These are phyloP conservation scores for Aegilops umbellulata DNA, from an alignment of 176 grass and related monocot genomes.

Conservation along the genomic window DNA sequence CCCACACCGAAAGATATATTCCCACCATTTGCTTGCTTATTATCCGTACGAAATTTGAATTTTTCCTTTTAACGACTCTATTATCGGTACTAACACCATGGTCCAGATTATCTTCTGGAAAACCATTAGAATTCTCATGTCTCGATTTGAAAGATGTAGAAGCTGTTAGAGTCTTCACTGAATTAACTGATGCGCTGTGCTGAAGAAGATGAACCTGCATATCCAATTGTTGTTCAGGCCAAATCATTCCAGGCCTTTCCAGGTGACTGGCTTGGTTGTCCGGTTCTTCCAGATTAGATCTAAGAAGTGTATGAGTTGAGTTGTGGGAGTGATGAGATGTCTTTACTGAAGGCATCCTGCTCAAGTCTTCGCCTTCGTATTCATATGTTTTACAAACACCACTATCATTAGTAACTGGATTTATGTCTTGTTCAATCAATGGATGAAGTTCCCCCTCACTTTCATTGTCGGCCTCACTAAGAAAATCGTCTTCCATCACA, in stretches of 20 bases:
- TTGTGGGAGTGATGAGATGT: constrained; percentile 25
- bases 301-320: constrained; percentile 6
- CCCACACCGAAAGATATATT: constrained; percentile 80
- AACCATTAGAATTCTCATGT: constrained; percentile 22
- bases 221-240: constrained; percentile 62
- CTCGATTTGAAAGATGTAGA: constrained; percentile 39
- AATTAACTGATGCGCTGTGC: background rate
- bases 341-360: constrained; percentile 12
- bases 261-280: constrained; percentile 27
- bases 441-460: constrained; percentile 49
- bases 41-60: constrained; percentile 60
- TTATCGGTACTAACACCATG: constrained; percentile 9
- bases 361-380: constrained; percentile 1
- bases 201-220: constrained; percentile 30
- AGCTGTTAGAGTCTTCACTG: background rate
- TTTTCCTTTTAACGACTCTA: constrained; percentile 40
- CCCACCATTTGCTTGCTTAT: constrained; percentile 98
- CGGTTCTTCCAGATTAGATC: background rate
- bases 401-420: constrained; percentile 10
- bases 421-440: constrained; percentile 23
- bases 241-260: constrained; percentile 48
- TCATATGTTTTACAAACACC: background rate
- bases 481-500: constrained; percentile 46
- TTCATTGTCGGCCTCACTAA: constrained; percentile 46
- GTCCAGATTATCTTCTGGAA: constrained; percentile 20